These are phyloP conservation scores for Symbiotaphrina buchneri DNA, from an alignment of 495 filamentous ascomycete species.

Conservation along the genomic window DNA sequence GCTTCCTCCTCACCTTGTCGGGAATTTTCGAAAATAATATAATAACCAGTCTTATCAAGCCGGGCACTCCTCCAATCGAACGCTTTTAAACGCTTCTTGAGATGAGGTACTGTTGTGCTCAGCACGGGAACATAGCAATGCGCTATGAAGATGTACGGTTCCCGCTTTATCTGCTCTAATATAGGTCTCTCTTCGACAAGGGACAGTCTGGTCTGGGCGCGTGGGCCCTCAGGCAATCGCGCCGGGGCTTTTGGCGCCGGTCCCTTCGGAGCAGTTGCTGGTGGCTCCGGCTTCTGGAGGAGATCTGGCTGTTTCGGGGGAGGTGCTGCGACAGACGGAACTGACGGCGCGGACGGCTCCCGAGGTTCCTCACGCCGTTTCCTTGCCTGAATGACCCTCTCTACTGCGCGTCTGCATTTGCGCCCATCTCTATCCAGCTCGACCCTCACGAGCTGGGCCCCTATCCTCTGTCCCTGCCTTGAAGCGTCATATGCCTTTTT, in stretches of 20 bases:
- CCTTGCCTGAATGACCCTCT: conserved; percentile 36
- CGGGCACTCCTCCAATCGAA: conserved; percentile 58
- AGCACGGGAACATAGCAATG: conserved; percentile 76
- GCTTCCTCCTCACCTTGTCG: conserved; percentile 56
- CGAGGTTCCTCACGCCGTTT: conserved; percentile 20
- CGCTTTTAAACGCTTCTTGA: conserved; percentile 65
- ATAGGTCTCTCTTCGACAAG: conserved; percentile 38
- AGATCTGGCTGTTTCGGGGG: neutral
- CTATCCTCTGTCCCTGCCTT: conserved; percentile 49
- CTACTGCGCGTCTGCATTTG: conserved; percentile 51
- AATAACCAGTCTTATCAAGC: conserved; percentile 71
- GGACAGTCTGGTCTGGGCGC: conserved; percentile 19
- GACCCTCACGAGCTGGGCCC: conserved; percentile 48
- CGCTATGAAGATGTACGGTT: conserved; percentile 85
- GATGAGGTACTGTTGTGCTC: conserved; percentile 55
- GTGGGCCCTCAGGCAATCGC: conserved; percentile 8
- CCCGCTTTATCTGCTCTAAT: conserved; percentile 41
- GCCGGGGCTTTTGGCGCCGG: conserved; percentile 18
- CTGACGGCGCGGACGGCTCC: neutral
- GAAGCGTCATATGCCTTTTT: conserved; percentile 48
- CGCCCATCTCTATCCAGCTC: conserved; percentile 74
- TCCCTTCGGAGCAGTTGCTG: conserved; percentile 67
- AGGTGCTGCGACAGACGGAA: neutral
- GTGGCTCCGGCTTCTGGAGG: conserved; percentile 27
- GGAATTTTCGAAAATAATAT: conserved; percentile 65